Evolutionary conservation across 495 filamentous ascomycete genomes (phyloP).

Genomic region (Friedmanniomyces simplex): DNA sequence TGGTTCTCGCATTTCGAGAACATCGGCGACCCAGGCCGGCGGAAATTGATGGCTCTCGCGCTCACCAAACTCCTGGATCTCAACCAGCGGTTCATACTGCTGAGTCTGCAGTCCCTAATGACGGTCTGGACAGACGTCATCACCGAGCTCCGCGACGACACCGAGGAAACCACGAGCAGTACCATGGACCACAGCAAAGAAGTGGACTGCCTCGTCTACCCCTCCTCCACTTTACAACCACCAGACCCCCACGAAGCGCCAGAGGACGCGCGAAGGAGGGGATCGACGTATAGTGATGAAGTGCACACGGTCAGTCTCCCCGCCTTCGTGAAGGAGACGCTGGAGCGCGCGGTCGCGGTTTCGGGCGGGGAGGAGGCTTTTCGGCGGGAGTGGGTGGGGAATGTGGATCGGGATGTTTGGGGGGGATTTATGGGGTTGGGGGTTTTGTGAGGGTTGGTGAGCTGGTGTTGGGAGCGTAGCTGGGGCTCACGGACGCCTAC

Average conservation of each 20-base stretch:
- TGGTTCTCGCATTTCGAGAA: conserved; percentile 85
- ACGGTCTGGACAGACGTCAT: conserved; percentile 62
- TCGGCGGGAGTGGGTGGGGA: conserved; percentile 66
- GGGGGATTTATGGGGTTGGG: conserved; percentile 44
- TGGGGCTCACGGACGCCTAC: too few relatives aligned
- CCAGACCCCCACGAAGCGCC: conserved; percentile 45
- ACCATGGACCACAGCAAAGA: conserved; percentile 14
- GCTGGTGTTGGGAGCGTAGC: too few relatives aligned
- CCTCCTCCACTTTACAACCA: too few relatives aligned
- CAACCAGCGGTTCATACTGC: conserved; percentile 46
- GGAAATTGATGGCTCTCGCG: conserved; percentile 74
- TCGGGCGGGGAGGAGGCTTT: conserved; percentile 67
- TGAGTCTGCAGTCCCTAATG: conserved; percentile 53
- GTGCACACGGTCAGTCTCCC: conserved; percentile 61
- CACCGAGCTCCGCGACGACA: conserved; percentile 47
- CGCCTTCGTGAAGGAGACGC: conserved; percentile 55
- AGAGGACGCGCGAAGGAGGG: conserved; percentile 44
- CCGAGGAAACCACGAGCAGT: conserved; percentile 33
- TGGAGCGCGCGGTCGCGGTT: conserved; percentile 53
- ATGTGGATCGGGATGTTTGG: conserved; percentile 77
- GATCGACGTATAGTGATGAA: conserved; percentile 53
- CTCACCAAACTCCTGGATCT: conserved; percentile 70
- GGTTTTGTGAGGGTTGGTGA: conserved; percentile 19
- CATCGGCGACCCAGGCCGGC: conserved; percentile 59
- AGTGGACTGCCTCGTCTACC: conserved; percentile 31